A percentile compares a stretch with the other conserved stretches of the same genome.
Evolutionary conservation across 331 rosid species (phyloP).

Genomic region (Cydonia oblonga): DNA sequence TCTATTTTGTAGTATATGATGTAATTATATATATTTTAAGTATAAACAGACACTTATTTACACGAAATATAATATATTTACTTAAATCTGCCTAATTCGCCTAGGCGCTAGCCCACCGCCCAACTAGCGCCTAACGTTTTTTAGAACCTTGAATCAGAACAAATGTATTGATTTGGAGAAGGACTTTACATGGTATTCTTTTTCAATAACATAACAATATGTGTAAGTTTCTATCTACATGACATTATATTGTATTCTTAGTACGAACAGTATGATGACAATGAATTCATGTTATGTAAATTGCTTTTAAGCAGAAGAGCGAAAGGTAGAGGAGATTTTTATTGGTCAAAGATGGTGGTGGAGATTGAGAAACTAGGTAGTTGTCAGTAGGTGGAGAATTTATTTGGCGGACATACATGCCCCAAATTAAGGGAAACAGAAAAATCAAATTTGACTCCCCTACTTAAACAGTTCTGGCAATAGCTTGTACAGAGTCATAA

Average conservation of each 20-base stretch:
- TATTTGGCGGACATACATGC: background rate
- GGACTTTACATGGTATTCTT: background rate
- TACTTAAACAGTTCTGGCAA: background rate
- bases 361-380: background rate
- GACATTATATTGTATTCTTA: too few species aligned
- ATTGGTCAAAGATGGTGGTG: background rate
- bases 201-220: too few species aligned
- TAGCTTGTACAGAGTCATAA: background rate
- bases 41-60: too few species aligned
- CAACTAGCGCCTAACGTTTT: too few species aligned
- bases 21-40: too few species aligned
- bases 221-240: background rate
- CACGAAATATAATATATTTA: too few species aligned
- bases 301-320: background rate
- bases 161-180: background rate
- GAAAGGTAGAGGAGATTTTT: background rate
- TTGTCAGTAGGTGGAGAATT: background rate
- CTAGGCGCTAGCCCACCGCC: too few species aligned
- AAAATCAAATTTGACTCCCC: background rate
- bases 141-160: too few species aligned
- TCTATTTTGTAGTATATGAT: too few species aligned
- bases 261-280: too few species aligned
- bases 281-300: too few species aligned
- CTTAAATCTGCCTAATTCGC: too few species aligned
- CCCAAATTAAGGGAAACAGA: constrained; percentile 17